Evolutionary conservation across 495 filamentous ascomycete genomes (phyloP).

Genomic region (Penicillium malachiteum): DNA sequence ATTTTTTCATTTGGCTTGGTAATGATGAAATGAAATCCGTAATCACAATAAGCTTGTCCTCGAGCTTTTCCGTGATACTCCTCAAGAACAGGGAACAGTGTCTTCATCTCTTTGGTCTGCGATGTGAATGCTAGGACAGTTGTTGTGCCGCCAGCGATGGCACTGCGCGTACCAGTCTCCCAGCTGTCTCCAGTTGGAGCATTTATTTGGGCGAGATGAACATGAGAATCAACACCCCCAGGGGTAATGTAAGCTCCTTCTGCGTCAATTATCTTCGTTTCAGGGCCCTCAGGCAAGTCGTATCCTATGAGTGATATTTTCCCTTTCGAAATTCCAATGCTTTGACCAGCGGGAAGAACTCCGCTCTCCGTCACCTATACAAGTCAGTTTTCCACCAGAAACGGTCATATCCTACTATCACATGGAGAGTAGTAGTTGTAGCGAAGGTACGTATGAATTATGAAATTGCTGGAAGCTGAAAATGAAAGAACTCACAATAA

Average conservation of each 20-base stretch:
- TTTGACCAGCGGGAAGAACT: constrained; percentile 4
- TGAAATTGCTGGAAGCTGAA: neutral
- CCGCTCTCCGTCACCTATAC: constrained; percentile 6
- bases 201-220: constrained; percentile 49
- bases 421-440: no score
- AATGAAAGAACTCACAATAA: constrained; percentile 1
- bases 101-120: constrained; percentile 50
- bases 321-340: constrained; percentile 6
- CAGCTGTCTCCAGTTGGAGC: constrained; percentile 44
- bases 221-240: constrained; percentile 47
- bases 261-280: constrained; percentile 9
- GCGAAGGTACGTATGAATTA: no score
- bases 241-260: constrained; percentile 23
- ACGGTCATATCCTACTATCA: no score
- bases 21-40: constrained; percentile 60
- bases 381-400: neutral
- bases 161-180: constrained; percentile 52
- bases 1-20: constrained; percentile 47
- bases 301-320: constrained; percentile 7
- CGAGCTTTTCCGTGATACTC: constrained; percentile 47
- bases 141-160: constrained; percentile 60
- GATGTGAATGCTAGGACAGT: constrained; percentile 60
- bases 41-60: constrained; percentile 56
- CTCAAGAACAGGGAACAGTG: constrained; percentile 46
- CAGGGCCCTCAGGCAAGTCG: neutral